Evolutionary conservation across 148 eudicot species (phyloP).

Genomic region (Tetragonia tetragonoides): DNA sequence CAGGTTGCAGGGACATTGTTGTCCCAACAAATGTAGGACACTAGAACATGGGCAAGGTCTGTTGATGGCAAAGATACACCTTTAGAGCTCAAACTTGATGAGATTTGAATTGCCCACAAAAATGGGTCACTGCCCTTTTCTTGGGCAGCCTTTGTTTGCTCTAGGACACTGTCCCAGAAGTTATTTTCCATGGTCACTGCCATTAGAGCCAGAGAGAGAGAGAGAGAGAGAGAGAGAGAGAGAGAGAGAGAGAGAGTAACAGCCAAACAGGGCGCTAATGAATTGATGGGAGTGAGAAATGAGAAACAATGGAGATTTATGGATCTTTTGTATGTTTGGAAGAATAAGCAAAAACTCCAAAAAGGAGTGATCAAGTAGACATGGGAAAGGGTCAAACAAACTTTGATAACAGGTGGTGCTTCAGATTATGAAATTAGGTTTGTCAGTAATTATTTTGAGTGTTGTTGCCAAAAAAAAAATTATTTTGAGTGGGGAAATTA

Average conservation of each 20-base stretch:
- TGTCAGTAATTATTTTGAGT: no score
- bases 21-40: slow-evolving; percentile 87
- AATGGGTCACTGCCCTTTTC: slow-evolving; percentile 67
- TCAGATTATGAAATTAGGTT: no score
- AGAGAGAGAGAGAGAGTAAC: neutral
- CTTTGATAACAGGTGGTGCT: no score
- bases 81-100: slow-evolving; percentile 50
- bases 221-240: neutral
- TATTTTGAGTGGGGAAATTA: no score
- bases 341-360: no score
- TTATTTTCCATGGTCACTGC: slow-evolving; percentile 26
- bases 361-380: no score
- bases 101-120: slow-evolving; percentile 72
- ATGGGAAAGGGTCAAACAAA: no score
- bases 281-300: no score
- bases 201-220: slow-evolving; percentile 29
- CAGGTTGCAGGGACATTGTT: slow-evolving; percentile 76
- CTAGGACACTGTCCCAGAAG: slow-evolving; percentile 59
- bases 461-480: no score
- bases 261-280: neutral
- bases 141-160: slow-evolving; percentile 59
- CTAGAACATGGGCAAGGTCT: slow-evolving; percentile 69
- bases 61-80: slow-evolving; percentile 61
- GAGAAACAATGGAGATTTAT: no score
- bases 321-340: no score